Conservation (phyloP, 2,329 filamentous ascomycete genomes). For the Phoma sp. region DNA sequence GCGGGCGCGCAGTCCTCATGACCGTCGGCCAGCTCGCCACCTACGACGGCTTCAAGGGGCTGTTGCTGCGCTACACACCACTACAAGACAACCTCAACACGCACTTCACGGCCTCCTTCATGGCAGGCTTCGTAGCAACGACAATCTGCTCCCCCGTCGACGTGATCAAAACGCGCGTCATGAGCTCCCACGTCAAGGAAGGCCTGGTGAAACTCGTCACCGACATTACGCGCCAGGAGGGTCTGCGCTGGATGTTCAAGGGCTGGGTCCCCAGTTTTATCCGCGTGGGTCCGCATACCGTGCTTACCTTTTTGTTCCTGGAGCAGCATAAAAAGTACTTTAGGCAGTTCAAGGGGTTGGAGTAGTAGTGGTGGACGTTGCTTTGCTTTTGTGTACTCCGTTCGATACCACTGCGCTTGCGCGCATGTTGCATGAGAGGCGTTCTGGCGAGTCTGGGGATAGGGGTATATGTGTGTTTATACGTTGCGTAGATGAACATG, state of each 20-base stretch:
- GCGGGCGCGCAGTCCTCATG: conserved; percentile 82
- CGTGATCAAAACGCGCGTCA: conserved; percentile 87
- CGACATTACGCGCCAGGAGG: conserved; percentile 74
- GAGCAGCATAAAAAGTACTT: conserved; percentile 86
- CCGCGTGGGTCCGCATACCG: conserved; percentile 75
- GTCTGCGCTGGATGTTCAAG: conserved; percentile 83
- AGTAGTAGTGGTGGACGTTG: conserved; percentile 13
- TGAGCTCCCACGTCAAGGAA: conserved; percentile 68
- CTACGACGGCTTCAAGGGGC: conserved; percentile 81
- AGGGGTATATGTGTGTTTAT: background rate
- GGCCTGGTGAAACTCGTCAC: conserved; percentile 66
- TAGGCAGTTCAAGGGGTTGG: conserved; percentile 46
- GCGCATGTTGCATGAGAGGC: conserved; percentile 15
- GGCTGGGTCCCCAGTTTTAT: conserved; percentile 85
- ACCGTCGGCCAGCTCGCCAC: conserved; percentile 82
- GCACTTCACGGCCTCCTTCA: conserved; percentile 78
- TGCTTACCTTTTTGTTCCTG: conserved; percentile 84
- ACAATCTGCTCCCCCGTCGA: conserved; percentile 86
- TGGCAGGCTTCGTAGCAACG: conserved; percentile 83
- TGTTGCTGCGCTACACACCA: conserved; percentile 70
- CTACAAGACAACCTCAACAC: conserved; percentile 73
- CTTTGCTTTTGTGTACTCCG: conserved; percentile 3
- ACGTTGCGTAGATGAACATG: background rate
- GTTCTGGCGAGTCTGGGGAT: conserved; percentile 1
- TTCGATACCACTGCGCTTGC: conserved; percentile 14